These are phyloP conservation scores for Neurospora sp. DNA, from an alignment of 495 filamentous ascomycete species.

Conservation along the genomic window DNA sequence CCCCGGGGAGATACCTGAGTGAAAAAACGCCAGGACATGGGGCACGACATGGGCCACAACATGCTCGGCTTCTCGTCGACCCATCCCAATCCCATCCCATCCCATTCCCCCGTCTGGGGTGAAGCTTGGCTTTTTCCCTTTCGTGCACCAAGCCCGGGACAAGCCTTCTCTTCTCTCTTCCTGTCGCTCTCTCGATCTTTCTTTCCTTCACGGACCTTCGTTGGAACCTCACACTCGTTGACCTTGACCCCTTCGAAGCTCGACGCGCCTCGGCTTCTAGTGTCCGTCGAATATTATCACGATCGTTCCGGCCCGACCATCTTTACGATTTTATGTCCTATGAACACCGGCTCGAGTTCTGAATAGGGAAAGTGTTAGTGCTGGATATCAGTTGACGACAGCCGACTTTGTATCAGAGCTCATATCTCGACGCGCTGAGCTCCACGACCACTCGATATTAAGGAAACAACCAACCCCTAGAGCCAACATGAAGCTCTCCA, in stretches of 20 bases:
- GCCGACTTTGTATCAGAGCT: not conserved
- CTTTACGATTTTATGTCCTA: not conserved
- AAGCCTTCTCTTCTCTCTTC: conserved; percentile 11
- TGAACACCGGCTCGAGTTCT: not conserved
- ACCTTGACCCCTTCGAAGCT: not conserved
- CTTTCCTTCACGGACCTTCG: not conserved
- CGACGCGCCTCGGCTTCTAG: not conserved
- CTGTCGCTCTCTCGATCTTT: conserved; percentile 5
- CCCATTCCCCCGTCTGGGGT: conserved; percentile 6
- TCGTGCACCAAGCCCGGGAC: not conserved
- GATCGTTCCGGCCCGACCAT: not conserved
- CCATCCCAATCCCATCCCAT: not conserved
- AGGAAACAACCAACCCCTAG: not conserved
- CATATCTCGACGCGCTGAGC: conserved; percentile 1
- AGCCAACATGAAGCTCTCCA: conserved; percentile 37
- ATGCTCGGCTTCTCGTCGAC: conserved; percentile 1
- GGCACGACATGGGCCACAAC: conserved; percentile 10
- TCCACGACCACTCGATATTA: not conserved
- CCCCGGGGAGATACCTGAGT: not conserved
- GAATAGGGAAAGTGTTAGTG: not conserved
- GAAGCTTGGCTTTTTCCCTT: not conserved
- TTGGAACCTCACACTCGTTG: conserved; percentile 4
- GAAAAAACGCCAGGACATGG: conserved; percentile 3
- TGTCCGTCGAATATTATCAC: not conserved
- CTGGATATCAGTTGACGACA: not conserved